Percentiles rank a stretch among this genome's conserved stretches.
These are phyloP conservation scores for Pontederia paniculata DNA, from an alignment of 176 grass and related monocot species.

Conservation along the genomic window DNA sequence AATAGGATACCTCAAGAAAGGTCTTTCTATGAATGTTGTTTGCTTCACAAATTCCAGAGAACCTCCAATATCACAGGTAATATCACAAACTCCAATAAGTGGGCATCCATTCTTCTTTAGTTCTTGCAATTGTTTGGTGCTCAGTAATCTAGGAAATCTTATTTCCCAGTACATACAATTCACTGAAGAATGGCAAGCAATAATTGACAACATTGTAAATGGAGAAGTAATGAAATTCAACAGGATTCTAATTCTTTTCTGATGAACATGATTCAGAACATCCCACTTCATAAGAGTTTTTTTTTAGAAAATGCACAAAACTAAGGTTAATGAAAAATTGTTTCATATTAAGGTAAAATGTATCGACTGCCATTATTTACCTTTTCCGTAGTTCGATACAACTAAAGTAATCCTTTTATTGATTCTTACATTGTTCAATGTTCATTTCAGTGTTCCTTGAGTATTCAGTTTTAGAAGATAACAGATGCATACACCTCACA, in stretches of 20 bases:
- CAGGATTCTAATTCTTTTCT: neutral
- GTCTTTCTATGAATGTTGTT: constrained; percentile 81
- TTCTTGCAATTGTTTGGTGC: constrained; percentile 54
- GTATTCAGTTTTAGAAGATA: too few species aligned
- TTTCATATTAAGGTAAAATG: too few species aligned
- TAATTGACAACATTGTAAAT: neutral
- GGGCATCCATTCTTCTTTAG: constrained; percentile 46
- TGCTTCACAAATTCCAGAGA: constrained; percentile 85
- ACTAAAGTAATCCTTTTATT: too few species aligned
- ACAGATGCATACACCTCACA: too few species aligned
- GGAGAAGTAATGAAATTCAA: neutral
- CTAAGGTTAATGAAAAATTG: neutral
- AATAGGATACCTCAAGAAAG: constrained; percentile 65
- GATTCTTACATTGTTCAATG: too few species aligned
- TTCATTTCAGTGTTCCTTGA: too few species aligned
- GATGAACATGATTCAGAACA: constrained; percentile 1
- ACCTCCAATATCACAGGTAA: constrained; percentile 92
- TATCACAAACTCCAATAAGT: constrained; percentile 79
- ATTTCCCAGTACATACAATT: constrained; percentile 99
- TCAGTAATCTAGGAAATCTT: constrained; percentile 82
- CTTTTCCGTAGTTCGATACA: too few species aligned
- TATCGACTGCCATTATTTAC: too few species aligned
- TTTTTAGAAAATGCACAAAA: neutral
- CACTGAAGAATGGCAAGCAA: constrained; percentile 33
- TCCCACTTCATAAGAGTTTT: neutral